A percentile compares a stretch with the other conserved stretches of the same genome.
These are phyloP conservation scores for Xerophyta viscosa DNA, from an alignment of 106 monocot genomes.

Conservation along the genomic window DNA sequence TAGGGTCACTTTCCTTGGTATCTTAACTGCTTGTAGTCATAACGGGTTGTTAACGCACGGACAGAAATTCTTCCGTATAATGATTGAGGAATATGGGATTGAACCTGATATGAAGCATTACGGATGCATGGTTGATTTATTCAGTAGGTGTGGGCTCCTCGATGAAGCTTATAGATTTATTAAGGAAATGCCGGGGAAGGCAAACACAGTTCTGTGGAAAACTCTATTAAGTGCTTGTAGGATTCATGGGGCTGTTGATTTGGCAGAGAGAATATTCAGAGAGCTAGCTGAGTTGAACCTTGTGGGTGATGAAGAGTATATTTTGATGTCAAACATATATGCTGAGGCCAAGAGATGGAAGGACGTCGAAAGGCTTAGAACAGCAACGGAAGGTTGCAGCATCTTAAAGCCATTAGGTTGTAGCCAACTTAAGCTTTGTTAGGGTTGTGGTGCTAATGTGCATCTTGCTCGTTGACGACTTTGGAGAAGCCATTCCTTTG, in stretches of 20 bases:
- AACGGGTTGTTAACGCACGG: constrained; percentile 49
- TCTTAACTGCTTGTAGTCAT: constrained; percentile 62
- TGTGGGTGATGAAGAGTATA: constrained; percentile 26
- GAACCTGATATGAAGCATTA: constrained; percentile 68
- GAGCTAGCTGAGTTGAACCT: constrained; percentile 32
- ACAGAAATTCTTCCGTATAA: constrained; percentile 33
- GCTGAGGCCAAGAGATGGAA: constrained; percentile 57
- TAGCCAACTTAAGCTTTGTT: constrained; percentile 35
- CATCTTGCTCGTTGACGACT: no score
- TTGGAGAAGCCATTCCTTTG: no score
- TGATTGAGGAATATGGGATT: constrained; percentile 38
- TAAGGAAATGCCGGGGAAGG: constrained; percentile 40
- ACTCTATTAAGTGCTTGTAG: constrained; percentile 46
- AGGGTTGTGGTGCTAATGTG: no score
- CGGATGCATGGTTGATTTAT: constrained; percentile 74
- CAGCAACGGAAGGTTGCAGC: constrained; percentile 18
- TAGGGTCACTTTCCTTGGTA: constrained; percentile 47
- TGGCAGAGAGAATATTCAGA: constrained; percentile 45
- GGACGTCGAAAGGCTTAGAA: constrained; percentile 39
- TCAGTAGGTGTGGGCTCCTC: constrained; percentile 45
- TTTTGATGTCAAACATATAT: constrained; percentile 62
- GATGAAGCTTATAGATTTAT: constrained; percentile 44
- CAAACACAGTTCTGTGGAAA: constrained; percentile 55
- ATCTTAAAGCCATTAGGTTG: constrained; percentile 32
- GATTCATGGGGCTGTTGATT: constrained; percentile 31